Evolutionary conservation across 2,329 filamentous ascomycete genomes (phyloP), one percentile per base, ranked within the genome.

Genomic region (Thelonectria blattea): DNA sequence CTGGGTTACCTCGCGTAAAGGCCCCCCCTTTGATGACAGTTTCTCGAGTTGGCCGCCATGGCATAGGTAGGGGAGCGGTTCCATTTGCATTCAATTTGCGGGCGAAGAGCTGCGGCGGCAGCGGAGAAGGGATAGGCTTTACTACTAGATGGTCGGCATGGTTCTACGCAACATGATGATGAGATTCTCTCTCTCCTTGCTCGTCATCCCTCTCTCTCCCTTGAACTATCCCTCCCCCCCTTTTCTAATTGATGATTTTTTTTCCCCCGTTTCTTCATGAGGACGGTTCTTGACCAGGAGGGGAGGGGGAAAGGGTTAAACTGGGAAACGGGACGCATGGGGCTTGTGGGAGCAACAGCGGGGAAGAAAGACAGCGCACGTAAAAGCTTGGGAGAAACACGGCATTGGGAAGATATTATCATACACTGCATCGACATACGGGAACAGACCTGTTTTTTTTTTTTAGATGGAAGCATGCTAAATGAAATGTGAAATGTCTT

Each of bases 1-100:
- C 85, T 99, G 62, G 92, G 94, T 58, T 98, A 98, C 77, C 88
- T 98, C 66, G 94, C 94, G 70, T 97, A 86, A 85, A 60, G 12
- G 34, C 34, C 34, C 22, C 22, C 22, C 3, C 15, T 37, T 37
- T 10, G 34, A 37, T 37, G 34, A 37, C 15, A 15, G 37, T 24
- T 34, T 22, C 39, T 27, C 30, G 32, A 39, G 14, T 47, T 10
- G 41, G 15, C 20, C 17, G 30, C 41, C 30, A 42, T 34, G 32
- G 47, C n/a, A 30, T 30, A 30, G 27, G 27, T 22, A 52, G 20
- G 20, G 22, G 15, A 12, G 8, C 17, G 34, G 20, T 48, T 24
- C 37, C 42, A 15, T 30, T 46, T 34, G 34, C 30, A 30, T 47
- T 22, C 22, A 22, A 42, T 55, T 47, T 20, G 48, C 43, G 58